Evolutionary conservation across 331 rosid genomes (phyloP), one percentile per base, ranked within the genome.

Genomic region (Acacia concinna): DNA sequence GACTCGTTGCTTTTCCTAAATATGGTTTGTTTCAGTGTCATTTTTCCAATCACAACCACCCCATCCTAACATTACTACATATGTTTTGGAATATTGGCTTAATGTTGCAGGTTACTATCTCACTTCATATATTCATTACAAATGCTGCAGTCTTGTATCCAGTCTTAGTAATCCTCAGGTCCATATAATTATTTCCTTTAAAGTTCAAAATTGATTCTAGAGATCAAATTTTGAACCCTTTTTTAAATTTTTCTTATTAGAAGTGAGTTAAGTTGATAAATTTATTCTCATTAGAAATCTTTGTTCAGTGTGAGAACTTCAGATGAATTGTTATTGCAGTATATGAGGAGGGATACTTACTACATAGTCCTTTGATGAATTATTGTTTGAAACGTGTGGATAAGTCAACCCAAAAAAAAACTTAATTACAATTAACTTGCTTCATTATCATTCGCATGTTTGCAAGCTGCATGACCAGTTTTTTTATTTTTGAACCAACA

Each of bases 161-260:
- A 14, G 93, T 90, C 80, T 27, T 86, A 44, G 97, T 96, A 67
- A 93, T 90, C 85, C 94, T 93, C 85, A 89, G 94, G 99, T 96
- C 46, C 77, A 90, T 77, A 46, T 59, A 66, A 30, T 31, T 34
- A 31, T 51, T 51, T 65, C 28, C 1, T 77, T 20, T 44, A 1
- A 62, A 78, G 49, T 40, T 66, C 27, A 41, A 78, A 80, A 65
- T 71, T 74, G 49, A 59, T 75, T 62, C 23, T 37, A 21, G 65
- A 23, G 20, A 27, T 73, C 80, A 20, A 43, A 41, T 80, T 51
- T 51, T 41, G 41, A 31, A 40, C 6, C 32, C 17, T 37, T 8
- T 46, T 46, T 31, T 27, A 34, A 69, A 46, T 46, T 15, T 73
- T 81, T 31, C 75, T 2, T 1, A 34, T 57, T 10, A 32, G 43